Conservation (phyloP, 768 basidiomycete species). For the Calocera viscosa region DNA sequence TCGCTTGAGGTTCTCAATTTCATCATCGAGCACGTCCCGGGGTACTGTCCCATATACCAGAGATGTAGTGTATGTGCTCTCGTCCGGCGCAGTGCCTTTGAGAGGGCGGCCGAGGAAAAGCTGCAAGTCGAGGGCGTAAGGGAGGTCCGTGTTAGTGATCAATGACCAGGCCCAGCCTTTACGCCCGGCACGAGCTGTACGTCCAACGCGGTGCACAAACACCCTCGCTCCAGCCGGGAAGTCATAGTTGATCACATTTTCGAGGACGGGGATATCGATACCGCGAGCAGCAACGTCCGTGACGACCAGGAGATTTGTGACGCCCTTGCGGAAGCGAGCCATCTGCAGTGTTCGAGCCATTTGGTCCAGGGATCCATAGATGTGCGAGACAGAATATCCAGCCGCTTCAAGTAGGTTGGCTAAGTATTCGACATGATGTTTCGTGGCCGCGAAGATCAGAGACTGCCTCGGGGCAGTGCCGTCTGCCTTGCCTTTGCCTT, state of each 20-base stretch:
- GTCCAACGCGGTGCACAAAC: slow-evolving; percentile 92
- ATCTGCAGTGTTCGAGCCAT: slow-evolving; percentile 78
- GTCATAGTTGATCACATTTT: slow-evolving; percentile 96
- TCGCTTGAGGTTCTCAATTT: slow-evolving; percentile 63
- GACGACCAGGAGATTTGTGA: slow-evolving; percentile 77
- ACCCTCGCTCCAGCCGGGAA: slow-evolving; percentile 88
- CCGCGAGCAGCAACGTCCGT: slow-evolving; percentile 98
- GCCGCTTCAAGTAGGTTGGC: slow-evolving; percentile 59
- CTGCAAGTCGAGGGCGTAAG: slow-evolving; percentile 84
- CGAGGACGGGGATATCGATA: slow-evolving; percentile 91
- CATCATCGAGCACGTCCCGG: slow-evolving; percentile 65
- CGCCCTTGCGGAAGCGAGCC: slow-evolving; percentile 72
- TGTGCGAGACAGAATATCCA: slow-evolving; percentile 82
- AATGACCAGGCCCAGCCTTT: slow-evolving; percentile 97
- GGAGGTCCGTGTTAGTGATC: slow-evolving; percentile 71
- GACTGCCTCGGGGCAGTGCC: slow-evolving; percentile 68
- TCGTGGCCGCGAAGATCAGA: slow-evolving; percentile 88
- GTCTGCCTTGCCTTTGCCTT: slow-evolving; percentile 19
- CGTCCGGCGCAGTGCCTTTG: slow-evolving; percentile 33
- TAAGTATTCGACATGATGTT: slow-evolving; percentile 97
- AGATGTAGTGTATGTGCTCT: slow-evolving; percentile 54
- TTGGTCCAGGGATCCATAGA: slow-evolving; percentile 93
- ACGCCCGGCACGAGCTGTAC: slow-evolving; percentile 89
- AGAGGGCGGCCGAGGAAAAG: slow-evolving; percentile 79
- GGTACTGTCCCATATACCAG: slow-evolving; percentile 75